These are phyloP conservation scores for Blepharisma japonicum DNA, from an alignment of 73 alveolate genomes.

Conservation along the genomic window DNA sequence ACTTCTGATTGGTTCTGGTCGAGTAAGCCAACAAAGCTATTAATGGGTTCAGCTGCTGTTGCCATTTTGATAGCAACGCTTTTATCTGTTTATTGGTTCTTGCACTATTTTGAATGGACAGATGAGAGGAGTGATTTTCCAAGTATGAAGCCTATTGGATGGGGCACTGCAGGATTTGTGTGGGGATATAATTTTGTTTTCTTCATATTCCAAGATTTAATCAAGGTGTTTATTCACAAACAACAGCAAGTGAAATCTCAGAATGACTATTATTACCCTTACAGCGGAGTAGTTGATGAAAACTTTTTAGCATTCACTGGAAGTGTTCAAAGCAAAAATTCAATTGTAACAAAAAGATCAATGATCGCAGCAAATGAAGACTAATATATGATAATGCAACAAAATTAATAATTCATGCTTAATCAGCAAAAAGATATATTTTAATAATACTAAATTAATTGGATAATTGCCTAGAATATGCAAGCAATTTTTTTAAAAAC, in stretches of 20 bases:
- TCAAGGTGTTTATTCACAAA: background rate
- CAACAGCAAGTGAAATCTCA: background rate
- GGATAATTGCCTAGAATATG: too few relatives aligned
- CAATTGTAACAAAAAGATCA: slow-evolving; percentile 16
- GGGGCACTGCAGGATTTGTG: background rate
- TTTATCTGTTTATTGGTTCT: background rate
- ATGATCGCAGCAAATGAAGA: background rate
- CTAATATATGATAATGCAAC: too few relatives aligned
- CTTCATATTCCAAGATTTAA: slow-evolving; percentile 2
- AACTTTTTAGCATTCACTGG: background rate
- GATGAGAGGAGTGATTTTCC: background rate
- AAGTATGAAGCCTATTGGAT: background rate
- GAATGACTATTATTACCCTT: background rate
- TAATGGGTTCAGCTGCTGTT: background rate
- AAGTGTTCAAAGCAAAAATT: background rate
- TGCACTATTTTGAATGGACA: background rate
- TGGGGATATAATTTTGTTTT: background rate
- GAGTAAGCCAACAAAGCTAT: background rate
- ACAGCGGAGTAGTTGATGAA: background rate
- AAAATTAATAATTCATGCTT: too few relatives aligned
- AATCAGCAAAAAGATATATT: too few relatives aligned
- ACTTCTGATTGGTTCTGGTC: background rate
- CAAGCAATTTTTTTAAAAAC: too few relatives aligned
- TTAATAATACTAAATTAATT: too few relatives aligned
- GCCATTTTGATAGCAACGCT: background rate